Evolutionary conservation across 139 green algal species (phyloP), one percentile per base, ranked within the genome.

Genomic region (Medakamo hakoo): DNA sequence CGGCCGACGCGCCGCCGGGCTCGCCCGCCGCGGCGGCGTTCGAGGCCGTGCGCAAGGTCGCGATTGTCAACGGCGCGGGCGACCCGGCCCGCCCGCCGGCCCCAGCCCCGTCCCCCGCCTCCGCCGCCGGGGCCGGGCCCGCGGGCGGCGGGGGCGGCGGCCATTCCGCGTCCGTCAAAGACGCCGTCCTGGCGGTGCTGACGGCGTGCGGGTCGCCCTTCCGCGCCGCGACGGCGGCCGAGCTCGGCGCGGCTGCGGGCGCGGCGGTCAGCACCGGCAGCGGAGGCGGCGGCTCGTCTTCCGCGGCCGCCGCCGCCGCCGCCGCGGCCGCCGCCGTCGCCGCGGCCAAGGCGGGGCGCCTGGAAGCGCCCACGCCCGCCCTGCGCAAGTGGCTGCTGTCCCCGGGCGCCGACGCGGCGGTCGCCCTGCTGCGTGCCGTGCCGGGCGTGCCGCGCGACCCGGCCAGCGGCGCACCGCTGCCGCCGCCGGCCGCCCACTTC

Each of bases 81-180:
- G 22, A 26, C 28, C 23, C 16, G 14, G 40, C 27, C 24, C 40
- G 4, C 57, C 30, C 4, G 25, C 30, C 63, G 30, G 32, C 23
- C 32, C 20, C 23, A 2, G 28, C 14, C 49, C 4, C 2, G 14
- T 27, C 27, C 9, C 3, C 5, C 21, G 14, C 48, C 21, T 64
- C 66, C 49, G 68, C 76, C 19, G 67, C 49, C 68, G 63, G 79
- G 64, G 69, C 65, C 3, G 27, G 79, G 16, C 79, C 79, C 71
- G 73, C 73, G 67, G 74, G 74, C 49, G 79, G 79, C 57, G 72
- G 72, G 24, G 68, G 63, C 58, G 28, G 72, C 4, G 75, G 79
- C 30, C 64, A 73, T 56, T 61, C 75, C 9, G 72, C 75, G 0
- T 49, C 63, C 57, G 79, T 81, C 49, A 71, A 65, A 32, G 72